phyloP scores from a whole-genome alignment of 192 early-diverging fungal species.

The Backusella macrospora region DNA sequence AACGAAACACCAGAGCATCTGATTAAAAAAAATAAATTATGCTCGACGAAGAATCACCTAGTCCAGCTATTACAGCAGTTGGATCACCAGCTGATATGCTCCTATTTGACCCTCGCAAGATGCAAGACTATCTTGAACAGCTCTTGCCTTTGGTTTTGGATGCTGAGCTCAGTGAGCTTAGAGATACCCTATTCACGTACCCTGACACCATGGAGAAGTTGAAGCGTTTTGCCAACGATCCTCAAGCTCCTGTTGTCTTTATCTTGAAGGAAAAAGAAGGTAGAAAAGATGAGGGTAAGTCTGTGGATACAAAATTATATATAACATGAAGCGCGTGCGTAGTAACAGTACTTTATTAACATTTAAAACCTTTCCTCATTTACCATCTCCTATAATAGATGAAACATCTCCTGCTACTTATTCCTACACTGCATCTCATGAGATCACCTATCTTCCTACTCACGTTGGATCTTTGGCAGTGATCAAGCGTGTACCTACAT shows the following conservation, averaged over 20 bases:
- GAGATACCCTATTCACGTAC: conserved; percentile 59
- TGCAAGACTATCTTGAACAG: conserved; percentile 70
- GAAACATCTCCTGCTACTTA: conserved; percentile 44
- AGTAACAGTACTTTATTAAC: conserved; percentile 29
- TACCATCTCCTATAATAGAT: conserved; percentile 18
- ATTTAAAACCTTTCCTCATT: conserved; percentile 10
- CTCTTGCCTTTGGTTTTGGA: conserved; percentile 77
- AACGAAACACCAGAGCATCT: neutral
- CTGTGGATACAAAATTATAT: neutral
- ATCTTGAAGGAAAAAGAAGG: conserved; percentile 76
- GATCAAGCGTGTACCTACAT: conserved; percentile 73
- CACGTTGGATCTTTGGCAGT: conserved; percentile 77
- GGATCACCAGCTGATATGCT: conserved; percentile 26
- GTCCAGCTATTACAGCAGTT: conserved; percentile 14
- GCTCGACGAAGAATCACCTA: conserved; percentile 34
- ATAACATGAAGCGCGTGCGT: neutral
- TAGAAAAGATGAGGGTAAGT: conserved; percentile 43
- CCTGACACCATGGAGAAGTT: conserved; percentile 76
- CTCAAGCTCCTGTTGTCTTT: conserved; percentile 70
- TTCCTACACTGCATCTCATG: conserved; percentile 67
- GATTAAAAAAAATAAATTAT: conserved; percentile 13
- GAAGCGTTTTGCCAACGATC: conserved; percentile 77
- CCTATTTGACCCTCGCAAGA: conserved; percentile 59
- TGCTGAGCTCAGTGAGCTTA: conserved; percentile 62
- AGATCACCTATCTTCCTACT: conserved; percentile 72